Evolutionary conservation across 169 alveolate species (phyloP).

Genomic region (Eimeria falciformis): DNA sequence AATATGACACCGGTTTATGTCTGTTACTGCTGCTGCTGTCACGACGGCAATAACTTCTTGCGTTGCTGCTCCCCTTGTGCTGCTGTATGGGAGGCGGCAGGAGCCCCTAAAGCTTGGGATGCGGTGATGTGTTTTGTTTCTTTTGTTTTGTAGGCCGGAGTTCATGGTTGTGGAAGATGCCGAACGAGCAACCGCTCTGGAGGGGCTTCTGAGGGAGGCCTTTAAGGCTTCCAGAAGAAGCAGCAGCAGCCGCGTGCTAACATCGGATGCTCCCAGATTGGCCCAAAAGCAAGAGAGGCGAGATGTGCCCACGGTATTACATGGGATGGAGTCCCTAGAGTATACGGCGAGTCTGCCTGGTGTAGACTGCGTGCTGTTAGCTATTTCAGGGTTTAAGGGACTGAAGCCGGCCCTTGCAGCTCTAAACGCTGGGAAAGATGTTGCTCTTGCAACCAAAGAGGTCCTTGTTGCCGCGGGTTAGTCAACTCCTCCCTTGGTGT

Average conservation of each 20-base stretch:
- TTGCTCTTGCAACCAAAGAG: conserved; percentile 12
- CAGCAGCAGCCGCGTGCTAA: conserved; percentile 1
- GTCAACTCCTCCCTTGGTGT: background rate
- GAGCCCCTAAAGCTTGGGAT: background rate
- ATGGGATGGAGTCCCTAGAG: background rate
- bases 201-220: background rate
- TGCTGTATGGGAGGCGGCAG: background rate
- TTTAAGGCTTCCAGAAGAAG: background rate
- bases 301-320: background rate
- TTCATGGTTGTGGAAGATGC: conserved; percentile 12
- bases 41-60: background rate
- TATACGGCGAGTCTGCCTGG: background rate
- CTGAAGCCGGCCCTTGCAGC: conserved; percentile 1
- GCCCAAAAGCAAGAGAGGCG: background rate
- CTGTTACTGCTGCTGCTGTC: background rate
- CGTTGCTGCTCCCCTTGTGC: background rate
- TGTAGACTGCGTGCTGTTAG: background rate
- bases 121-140: background rate
- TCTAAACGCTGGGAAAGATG: background rate
- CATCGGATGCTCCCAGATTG: background rate
- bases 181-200: background rate
- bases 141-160: background rate
- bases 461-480: background rate
- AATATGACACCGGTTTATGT: too few species aligned
- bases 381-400: background rate